Evolutionary conservation across 805 yeast species (phyloP).

Genomic region (Yamadazyma philogaea): DNA sequence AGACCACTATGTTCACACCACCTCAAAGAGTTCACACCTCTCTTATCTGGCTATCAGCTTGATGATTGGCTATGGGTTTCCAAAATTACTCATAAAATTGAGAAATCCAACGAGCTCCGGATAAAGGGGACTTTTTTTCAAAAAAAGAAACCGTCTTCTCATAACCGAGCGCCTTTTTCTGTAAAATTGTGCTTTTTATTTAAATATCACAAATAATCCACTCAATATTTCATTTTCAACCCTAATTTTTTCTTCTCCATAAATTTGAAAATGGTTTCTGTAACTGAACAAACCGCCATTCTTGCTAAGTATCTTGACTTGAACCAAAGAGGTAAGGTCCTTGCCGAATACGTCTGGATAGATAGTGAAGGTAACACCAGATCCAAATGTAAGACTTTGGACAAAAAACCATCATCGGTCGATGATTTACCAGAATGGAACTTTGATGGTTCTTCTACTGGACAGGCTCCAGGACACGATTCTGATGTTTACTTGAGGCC

Average conservation of each 20-base stretch:
- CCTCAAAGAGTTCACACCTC: not conserved
- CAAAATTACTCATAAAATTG: not conserved
- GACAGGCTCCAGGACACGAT: constrained; percentile 97
- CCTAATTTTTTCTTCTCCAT: constrained; percentile 6
- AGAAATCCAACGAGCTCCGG: not conserved
- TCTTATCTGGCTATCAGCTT: constrained; percentile 7
- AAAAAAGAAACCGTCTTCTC: not conserved
- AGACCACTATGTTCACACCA: not conserved
- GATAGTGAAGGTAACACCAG: constrained; percentile 89
- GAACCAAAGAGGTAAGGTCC: constrained; percentile 78
- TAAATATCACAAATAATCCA: constrained; percentile 8
- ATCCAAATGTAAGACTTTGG: constrained; percentile 89
- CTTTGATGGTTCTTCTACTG: constrained; percentile 98
- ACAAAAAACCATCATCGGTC: constrained; percentile 61
- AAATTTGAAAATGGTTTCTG: constrained; percentile 28
- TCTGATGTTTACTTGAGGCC: constrained; percentile 95
- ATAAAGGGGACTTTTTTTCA: not conserved
- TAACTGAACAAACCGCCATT: constrained; percentile 70
- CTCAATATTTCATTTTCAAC: constrained; percentile 5
- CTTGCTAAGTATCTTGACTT: constrained; percentile 79
- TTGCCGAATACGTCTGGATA: constrained; percentile 98
- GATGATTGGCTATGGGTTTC: constrained; percentile 7
- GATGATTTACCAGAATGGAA: constrained; percentile 98
- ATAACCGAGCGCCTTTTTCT: not conserved
- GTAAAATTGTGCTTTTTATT: not conserved